Evolutionary conservation across 208 protist species (phyloP).

Genomic region (Leishmania arabica): DNA sequence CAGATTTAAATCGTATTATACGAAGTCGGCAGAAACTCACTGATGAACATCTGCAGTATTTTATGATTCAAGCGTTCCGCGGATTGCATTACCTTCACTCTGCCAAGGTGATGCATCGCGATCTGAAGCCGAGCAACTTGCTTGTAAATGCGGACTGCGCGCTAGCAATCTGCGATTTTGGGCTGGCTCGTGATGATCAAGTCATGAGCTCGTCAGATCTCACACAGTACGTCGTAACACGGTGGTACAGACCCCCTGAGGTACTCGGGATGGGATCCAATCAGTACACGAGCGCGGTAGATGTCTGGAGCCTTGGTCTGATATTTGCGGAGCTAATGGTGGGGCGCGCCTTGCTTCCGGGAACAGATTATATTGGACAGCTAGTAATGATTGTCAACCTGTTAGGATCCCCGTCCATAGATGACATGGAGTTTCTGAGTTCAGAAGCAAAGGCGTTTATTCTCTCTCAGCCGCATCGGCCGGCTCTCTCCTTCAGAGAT

Average conservation of each 20-base stretch:
- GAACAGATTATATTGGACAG: constrained; percentile 85
- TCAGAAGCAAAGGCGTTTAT: constrained; percentile 77
- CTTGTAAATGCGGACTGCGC: constrained; percentile 96
- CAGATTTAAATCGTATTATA: constrained; percentile 98
- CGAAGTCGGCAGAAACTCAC: constrained; percentile 93
- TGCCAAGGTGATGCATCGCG: constrained; percentile 97
- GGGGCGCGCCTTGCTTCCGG: constrained; percentile 96
- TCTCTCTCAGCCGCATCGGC: constrained; percentile 55
- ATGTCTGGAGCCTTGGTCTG: constrained; percentile 97
- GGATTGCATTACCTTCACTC: constrained; percentile 97
- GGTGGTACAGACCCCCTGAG: constrained; percentile 99
- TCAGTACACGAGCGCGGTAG: constrained; percentile 96
- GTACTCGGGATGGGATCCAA: constrained; percentile 92
- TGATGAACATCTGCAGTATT: constrained; percentile 98
- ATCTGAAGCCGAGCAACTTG: constrained; percentile 96
- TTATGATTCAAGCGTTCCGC: constrained; percentile 98
- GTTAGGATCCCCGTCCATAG: constrained; percentile 66
- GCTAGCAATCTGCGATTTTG: constrained; percentile 95
- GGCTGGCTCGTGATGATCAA: constrained; percentile 85
- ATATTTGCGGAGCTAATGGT: constrained; percentile 99
- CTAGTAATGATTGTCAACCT: constrained; percentile 86
- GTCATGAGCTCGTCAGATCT: constrained; percentile 70
- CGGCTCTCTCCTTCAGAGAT: constrained; percentile 57
- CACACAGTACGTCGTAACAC: constrained; percentile 97
- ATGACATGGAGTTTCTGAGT: constrained; percentile 90